Base-by-base conservation (phyloP, 2,329 filamentous ascomycete species). In the Aspergillus amoenus region DNA sequence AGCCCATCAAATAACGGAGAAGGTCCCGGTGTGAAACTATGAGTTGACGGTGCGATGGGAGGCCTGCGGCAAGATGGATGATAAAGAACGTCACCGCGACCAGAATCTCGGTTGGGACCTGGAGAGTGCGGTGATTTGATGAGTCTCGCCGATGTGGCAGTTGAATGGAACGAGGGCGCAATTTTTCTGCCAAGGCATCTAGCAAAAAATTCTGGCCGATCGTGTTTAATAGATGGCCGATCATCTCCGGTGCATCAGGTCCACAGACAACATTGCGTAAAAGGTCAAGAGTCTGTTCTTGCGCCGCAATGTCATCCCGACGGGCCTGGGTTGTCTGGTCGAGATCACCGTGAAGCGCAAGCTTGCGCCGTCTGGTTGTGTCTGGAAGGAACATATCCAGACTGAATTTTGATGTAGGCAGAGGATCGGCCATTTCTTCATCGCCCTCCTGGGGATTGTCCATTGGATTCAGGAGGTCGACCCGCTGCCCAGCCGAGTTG, bases 211-310 rank as follows among this genome's bases (percentile, higher is more conserved):
- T 85, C 68, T 90, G 84, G 1, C 91, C 90, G 46, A 97, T 81
- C 55, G 87, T 83, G 57, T 79, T 83, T 68, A 97, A 88, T 21
- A 97, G 76, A 67, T 90, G 87, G 68, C 96, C 92, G 60, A 97
- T 91, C 85, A 97, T 93, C 75, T 78, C 85, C 59, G 72, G 79
- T 64, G 76, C 81, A 64, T 73, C 84, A 64, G 73, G 78, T 59
- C 87, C 85, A 56, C 88, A 89, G 63, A 97, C 90, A 32, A 97
- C 80, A 73, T 99, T 99, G 54, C 93, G 85, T 61, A 99, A 85
- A 65, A 97, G 88, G 66, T 95, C 89, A 17, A 97, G 83, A 0
- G 88, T 90, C 74, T 97, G 93, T 70, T 96, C 91, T 74, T 97
- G 93, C 27, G 97, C 89, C 2, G 88, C 87, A 39, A 93, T 81